Conservation (phyloP, 805 yeast species). For the Osmozyma mogii region DNA sequence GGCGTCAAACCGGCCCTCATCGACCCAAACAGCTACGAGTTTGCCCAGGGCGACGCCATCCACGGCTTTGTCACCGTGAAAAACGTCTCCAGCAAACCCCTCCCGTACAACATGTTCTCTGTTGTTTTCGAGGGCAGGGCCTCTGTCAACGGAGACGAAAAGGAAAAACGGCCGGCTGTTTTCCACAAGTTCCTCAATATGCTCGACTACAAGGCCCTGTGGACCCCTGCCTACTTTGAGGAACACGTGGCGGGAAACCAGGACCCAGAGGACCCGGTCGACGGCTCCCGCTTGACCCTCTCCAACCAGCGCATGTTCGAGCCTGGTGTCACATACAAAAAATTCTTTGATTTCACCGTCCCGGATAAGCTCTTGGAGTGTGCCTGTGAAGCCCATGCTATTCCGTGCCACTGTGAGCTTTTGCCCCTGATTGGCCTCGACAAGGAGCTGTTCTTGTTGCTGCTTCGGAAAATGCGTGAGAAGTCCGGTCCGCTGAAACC, state of each 20-base stretch:
- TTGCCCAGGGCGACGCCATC: slow-evolving; percentile 20
- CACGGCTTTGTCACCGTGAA: slow-evolving; percentile 17
- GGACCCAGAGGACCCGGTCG: slow-evolving; percentile 21
- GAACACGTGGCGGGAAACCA: neutral
- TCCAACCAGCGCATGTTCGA: slow-evolving; percentile 17
- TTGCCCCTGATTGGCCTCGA: slow-evolving; percentile 20
- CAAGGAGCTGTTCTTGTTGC: slow-evolving; percentile 17
- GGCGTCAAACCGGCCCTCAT: slow-evolving; percentile 13
- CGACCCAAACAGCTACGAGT: slow-evolving; percentile 18
- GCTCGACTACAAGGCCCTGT: slow-evolving; percentile 24
- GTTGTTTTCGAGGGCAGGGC: slow-evolving; percentile 23
- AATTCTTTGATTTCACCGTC: slow-evolving; percentile 31
- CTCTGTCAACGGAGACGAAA: slow-evolving; percentile 15
- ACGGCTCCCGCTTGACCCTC: slow-evolving; percentile 21
- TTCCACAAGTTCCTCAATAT: slow-evolving; percentile 23
- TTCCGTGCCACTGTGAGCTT: slow-evolving; percentile 17
- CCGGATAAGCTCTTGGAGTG: slow-evolving; percentile 28
- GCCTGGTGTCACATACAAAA: slow-evolving; percentile 20
- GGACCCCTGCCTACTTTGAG: slow-evolving; percentile 20
- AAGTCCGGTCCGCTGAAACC: slow-evolving; percentile 4
- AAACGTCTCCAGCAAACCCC: slow-evolving; percentile 12
- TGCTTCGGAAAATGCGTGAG: slow-evolving; percentile 11
- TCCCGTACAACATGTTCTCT: slow-evolving; percentile 21
- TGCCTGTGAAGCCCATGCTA: slow-evolving; percentile 19
- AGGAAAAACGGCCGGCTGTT: slow-evolving; percentile 12